phyloP scores from a whole-genome alignment of 495 filamentous ascomycete genomes.

The Letharia columbiana region DNA sequence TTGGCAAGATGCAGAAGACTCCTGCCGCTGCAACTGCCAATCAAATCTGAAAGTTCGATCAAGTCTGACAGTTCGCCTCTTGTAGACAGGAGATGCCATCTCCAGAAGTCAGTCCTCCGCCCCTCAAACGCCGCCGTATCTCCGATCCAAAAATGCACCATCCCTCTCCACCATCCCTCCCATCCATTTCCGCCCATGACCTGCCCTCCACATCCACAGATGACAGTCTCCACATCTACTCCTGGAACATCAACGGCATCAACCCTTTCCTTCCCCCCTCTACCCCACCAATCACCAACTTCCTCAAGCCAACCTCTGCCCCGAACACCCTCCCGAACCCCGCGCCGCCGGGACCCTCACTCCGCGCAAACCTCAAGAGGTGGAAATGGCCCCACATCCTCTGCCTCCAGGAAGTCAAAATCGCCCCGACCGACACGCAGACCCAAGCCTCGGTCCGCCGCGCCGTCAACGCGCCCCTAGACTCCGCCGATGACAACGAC shows the following conservation, averaged over 20 bases:
- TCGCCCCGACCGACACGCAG: slow-evolving; percentile 31
- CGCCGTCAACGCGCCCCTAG: slow-evolving; percentile 27
- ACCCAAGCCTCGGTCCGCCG: slow-evolving; percentile 31
- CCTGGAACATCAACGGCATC: slow-evolving; percentile 48
- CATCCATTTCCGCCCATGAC: not conserved
- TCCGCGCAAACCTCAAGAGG: slow-evolving; percentile 38
- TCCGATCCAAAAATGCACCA: not conserved
- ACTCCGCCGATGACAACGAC: not conserved
- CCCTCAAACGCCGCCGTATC: slow-evolving; percentile 26
- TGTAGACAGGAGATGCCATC: not conserved
- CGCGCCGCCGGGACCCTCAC: slow-evolving; percentile 21
- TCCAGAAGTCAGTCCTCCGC: slow-evolving; percentile 25
- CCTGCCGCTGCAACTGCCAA: not conserved
- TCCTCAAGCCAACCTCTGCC: slow-evolving; percentile 29
- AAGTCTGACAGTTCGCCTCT: not conserved
- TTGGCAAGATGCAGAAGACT: too few species aligned
- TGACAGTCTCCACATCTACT: slow-evolving; percentile 31
- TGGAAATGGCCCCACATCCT: slow-evolving; percentile 42
- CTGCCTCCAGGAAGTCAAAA: slow-evolving; percentile 47
- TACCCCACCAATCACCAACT: slow-evolving; percentile 33
- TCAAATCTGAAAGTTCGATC: not conserved
- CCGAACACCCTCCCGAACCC: not conserved
- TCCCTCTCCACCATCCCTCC: not conserved
- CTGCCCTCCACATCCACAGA: not conserved
- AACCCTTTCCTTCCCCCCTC: slow-evolving; percentile 32